A percentile compares a stretch with the other conserved stretches of the same genome.
Conservation (phyloP, 176 grass and related monocot genomes). For the Puya raimondii region DNA sequence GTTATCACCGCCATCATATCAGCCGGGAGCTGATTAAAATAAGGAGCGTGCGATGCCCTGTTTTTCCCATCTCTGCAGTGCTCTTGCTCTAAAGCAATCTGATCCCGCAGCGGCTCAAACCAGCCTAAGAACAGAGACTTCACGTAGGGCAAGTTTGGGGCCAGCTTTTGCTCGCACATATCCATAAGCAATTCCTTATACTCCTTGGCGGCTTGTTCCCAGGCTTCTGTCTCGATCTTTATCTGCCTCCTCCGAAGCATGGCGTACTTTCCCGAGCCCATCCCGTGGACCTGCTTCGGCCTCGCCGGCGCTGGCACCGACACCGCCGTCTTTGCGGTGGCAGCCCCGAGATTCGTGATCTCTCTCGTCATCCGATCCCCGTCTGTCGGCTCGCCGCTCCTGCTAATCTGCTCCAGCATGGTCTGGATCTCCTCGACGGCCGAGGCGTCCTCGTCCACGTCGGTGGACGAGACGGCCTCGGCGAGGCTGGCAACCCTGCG, state of each 20-base stretch:
- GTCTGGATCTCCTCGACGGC: background rate
- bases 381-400: background rate
- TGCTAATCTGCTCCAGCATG: slow-evolving; percentile 11
- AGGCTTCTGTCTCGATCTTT: slow-evolving; percentile 79
- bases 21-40: slow-evolving; percentile 50
- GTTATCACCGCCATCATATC: slow-evolving; percentile 99
- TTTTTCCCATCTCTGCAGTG: slow-evolving; percentile 9
- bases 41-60: slow-evolving; percentile 21
- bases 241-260: slow-evolving; percentile 56
- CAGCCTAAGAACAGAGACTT: slow-evolving; percentile 91
- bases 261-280: slow-evolving; percentile 33
- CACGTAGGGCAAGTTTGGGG: slow-evolving; percentile 83
- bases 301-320: background rate
- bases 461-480: slow-evolving; percentile 18
- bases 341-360: background rate
- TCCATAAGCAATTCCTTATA: slow-evolving; percentile 70
- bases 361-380: background rate
- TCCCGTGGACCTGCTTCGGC: slow-evolving; percentile 25
- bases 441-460: slow-evolving; percentile 14
- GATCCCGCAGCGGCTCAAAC: slow-evolving; percentile 79
- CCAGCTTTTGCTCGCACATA: slow-evolving; percentile 87
- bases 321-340: background rate
- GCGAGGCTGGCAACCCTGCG: slow-evolving; percentile 16
- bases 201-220: slow-evolving; percentile 89
- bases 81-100: slow-evolving; percentile 56